Evolutionary conservation across 2,329 filamentous ascomycete genomes (phyloP).

Genomic region (Colletotrichum sp.): DNA sequence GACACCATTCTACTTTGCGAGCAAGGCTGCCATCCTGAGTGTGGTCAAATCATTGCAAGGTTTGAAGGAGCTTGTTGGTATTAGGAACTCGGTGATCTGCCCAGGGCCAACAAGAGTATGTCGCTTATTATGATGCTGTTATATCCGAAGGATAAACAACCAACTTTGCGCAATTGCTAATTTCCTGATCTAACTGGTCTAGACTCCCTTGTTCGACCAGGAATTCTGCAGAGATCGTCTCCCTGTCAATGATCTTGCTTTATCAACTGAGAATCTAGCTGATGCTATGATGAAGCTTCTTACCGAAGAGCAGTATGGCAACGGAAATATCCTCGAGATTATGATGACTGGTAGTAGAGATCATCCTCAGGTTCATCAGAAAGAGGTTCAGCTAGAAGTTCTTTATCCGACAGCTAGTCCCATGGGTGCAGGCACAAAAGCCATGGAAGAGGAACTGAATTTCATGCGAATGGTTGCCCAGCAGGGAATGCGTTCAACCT

Average conservation of each 20-base stretch:
- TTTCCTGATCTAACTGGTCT: background rate
- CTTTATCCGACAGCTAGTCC: background rate
- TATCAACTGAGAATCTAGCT: background rate
- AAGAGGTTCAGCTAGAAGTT: conserved; percentile 12
- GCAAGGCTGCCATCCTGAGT: conserved; percentile 28
- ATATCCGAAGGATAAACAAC: background rate
- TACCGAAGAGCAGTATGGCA: conserved; percentile 19
- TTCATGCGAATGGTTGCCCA: background rate
- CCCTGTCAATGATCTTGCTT: background rate
- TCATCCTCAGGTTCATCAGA: conserved; percentile 5
- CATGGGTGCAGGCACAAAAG: background rate
- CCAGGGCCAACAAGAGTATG: background rate
- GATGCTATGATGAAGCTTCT: conserved; percentile 18
- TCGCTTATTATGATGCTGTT: background rate
- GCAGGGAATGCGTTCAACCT: background rate
- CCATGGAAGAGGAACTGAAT: background rate
- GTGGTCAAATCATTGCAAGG: background rate
- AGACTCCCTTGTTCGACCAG: background rate
- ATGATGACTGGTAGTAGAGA: conserved; percentile 17
- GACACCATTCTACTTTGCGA: conserved; percentile 33
- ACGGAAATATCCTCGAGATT: conserved; percentile 25
- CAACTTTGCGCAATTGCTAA: background rate
- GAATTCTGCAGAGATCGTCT: background rate
- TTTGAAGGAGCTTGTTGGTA: background rate
- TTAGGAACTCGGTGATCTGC: background rate